Evolutionary conservation across 2,329 filamentous ascomycete genomes (phyloP).

Genomic region (Colletotrichum sp.): DNA sequence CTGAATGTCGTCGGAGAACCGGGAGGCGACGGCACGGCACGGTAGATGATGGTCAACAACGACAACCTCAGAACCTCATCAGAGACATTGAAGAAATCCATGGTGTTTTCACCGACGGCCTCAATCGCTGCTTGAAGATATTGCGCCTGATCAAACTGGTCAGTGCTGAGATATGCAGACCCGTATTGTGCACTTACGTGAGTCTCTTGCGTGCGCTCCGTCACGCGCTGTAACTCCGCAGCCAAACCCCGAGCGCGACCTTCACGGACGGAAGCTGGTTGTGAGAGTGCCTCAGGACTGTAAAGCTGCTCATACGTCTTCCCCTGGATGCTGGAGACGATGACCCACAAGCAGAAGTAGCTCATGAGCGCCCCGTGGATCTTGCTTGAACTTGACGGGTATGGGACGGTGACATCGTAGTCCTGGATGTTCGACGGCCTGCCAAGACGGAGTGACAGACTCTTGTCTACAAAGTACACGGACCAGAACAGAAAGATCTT

Average conservation of each 20-base stretch:
- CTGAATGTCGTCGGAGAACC: slow-evolving; percentile 39
- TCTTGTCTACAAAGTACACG: slow-evolving; percentile 60
- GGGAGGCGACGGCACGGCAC: slow-evolving; percentile 37
- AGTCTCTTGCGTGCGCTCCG: slow-evolving; percentile 26
- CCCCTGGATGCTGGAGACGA: slow-evolving; percentile 58
- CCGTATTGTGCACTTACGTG: slow-evolving; percentile 9
- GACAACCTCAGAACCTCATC: slow-evolving; percentile 48
- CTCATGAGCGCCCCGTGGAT: slow-evolving; percentile 28
- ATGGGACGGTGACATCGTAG: slow-evolving; percentile 56
- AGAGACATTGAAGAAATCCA: slow-evolving; percentile 39
- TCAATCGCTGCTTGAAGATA: not conserved
- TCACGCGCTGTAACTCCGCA: slow-evolving; percentile 35
- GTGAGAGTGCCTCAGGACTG: slow-evolving; percentile 41
- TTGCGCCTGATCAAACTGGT: slow-evolving; percentile 22
- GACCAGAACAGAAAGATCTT: slow-evolving; percentile 59
- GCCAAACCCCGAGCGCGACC: slow-evolving; percentile 35
- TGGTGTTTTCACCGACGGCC: slow-evolving; percentile 31
- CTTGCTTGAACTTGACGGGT: slow-evolving; percentile 35
- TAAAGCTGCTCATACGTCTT: slow-evolving; percentile 62
- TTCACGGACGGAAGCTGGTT: slow-evolving; percentile 34
- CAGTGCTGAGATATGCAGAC: not conserved
- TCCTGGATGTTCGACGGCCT: slow-evolving; percentile 58
- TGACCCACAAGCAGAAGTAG: slow-evolving; percentile 53
- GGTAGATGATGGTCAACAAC: slow-evolving; percentile 46
- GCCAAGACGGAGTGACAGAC: slow-evolving; percentile 59